These are phyloP conservation scores for Aspergillus texensis DNA, from an alignment of 2,329 filamentous ascomycete species.

Conservation along the genomic window DNA sequence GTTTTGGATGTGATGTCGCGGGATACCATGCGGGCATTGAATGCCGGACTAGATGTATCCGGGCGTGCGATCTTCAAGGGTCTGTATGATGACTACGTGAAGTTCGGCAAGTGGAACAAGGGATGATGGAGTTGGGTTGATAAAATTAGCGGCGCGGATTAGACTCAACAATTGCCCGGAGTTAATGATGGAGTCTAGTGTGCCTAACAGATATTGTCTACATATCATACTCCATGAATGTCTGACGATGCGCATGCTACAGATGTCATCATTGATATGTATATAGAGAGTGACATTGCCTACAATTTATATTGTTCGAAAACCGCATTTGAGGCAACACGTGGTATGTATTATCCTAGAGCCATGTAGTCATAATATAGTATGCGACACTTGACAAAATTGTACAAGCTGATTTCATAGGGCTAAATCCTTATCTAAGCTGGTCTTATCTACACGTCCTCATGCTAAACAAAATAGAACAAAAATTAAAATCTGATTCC, in stretches of 20 bases:
- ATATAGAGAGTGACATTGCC: neutral
- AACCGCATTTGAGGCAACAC: neutral
- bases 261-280: neutral
- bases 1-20: slow-evolving; percentile 56
- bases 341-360: neutral
- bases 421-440: too few relatives aligned
- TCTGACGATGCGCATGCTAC: neutral
- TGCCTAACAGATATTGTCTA: neutral
- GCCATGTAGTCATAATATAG: neutral
- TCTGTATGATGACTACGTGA: slow-evolving; percentile 56
- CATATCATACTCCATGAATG: neutral
- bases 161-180: neutral
- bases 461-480: too few relatives aligned
- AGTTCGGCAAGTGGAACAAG: slow-evolving; percentile 52
- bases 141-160: neutral
- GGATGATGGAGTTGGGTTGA: slow-evolving; percentile 26
- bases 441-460: too few relatives aligned
- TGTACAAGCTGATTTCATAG: too few relatives aligned
- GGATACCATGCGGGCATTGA: slow-evolving; percentile 54
- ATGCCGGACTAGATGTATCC: slow-evolving; percentile 54
- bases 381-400: neutral
- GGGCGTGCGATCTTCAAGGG: slow-evolving; percentile 56
- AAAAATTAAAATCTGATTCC: too few relatives aligned
- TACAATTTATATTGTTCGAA: neutral
- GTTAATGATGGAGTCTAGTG: neutral